Base-by-base conservation (phyloP, 352 stramenopile species). In the Globisporangium paddicum region DNA sequence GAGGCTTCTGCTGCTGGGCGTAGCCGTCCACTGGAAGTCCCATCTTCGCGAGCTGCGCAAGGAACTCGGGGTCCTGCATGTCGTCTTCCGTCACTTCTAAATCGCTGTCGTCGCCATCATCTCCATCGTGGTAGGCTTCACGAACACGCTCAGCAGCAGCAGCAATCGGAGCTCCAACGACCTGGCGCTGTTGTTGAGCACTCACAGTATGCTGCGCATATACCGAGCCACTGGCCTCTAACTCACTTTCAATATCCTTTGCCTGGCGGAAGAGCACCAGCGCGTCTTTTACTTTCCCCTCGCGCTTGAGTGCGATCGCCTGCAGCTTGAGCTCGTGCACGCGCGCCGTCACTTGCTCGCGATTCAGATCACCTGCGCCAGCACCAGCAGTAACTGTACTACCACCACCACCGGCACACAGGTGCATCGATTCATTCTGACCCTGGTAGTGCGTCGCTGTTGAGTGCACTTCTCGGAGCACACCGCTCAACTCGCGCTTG, bases 71-170 rank as follows among this genome's bases (percentile, higher is more conserved):
- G 42, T 93, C 69, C 28, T 78, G 47, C 79, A 93, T 87, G 42
- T 93, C 83, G 38, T 89, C 79, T 18, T 91, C 83, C 18, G 83
- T 91, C 34, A 91, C 79, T 57, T 91, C 71, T 13, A 90, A 64
- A n/a, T 69, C 64, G 18, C 21, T 37, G 23, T 75, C 60, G 19
- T 67, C 30, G 16, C 64, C 35, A 13, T 77, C 67, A 30, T 67
- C 62, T 11, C 74, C 62, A 47, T 66, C 35, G 2, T 54, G 32
- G 11, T 54, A 48, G n/a, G 35, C 16, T 35, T 51, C 40, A 26
- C 16, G 40, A n/a, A 23, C n/a, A 16, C 40, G 40, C 40, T 51
- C n/a, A 13, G 18, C 5, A 38, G 1, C n/a, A 63, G 23, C 30
- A 63, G 23, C 30, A 19, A 37, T 30, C 32, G 45, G 14, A 40